Base-by-base conservation (phyloP, 192 early-diverging fungal genomes). In the Linnemannia hyalina region DNA sequence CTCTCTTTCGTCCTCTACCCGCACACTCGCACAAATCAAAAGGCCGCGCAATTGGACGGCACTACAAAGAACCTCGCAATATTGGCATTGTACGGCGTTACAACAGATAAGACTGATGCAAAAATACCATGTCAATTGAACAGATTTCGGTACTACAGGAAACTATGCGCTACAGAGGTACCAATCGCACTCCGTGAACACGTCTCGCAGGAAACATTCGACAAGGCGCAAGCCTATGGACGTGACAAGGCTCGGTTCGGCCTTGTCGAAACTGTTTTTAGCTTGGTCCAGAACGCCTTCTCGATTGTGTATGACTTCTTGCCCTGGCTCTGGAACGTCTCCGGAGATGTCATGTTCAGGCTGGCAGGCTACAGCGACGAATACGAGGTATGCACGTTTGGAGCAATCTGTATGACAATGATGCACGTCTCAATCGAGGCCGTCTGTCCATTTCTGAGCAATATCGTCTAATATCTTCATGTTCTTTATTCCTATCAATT, bases 221-320 rank as follows among this genome's bases (percentile, higher is more conserved):
- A 85, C 46, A 96, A 98, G 88, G 94, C 97, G 20, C 95, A 95
- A 74, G 93, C 91, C 16, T 99, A 99, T 76, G 94, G 95, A 60
- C 87, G 93, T 32, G 98, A 98, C 86, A 98, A 96, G 85, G 91
- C 94, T 68, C 91, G 91, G 40, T 96, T 98, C 85, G 90, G 85
- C 10, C 94, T 99, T 83, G 85, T 98, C 29, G 88, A 89, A 36
- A 89, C 90, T 42, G 54, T 93, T 0, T 92, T 96, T 70, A 88
- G 81, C 26, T 93, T 96, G 82, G n/a, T 93, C 32, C 92, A 97
- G 76, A 95, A 90, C 16, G 91, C 94, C 6, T 69, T 90, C 9
- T 92, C 94, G 18, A 87, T 99, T 85, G 47, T 88, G 32, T 96
- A 91, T 74, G 94, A 96, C 83, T 74, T 93, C 57, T 76, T 96